phyloP scores from a whole-genome alignment of 441 rosid species.

The Biscutella laevigata region DNA sequence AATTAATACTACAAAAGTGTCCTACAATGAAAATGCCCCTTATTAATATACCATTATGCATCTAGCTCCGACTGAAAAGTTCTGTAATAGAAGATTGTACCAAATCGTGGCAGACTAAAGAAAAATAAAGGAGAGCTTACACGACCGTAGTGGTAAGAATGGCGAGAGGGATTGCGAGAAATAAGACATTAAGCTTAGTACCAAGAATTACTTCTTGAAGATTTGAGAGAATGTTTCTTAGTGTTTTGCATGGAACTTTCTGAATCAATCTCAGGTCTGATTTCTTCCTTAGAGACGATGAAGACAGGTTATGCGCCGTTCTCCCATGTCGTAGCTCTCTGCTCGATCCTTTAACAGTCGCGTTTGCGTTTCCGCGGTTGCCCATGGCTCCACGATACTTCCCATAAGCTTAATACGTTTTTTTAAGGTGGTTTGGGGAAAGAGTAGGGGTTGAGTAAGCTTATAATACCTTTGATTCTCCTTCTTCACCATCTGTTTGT shows the following conservation, averaged over 20 bases:
- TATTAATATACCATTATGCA: no score
- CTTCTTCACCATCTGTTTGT: no score
- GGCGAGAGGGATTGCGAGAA: slow-evolving; percentile 53
- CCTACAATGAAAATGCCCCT: no score
- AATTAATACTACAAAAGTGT: no score
- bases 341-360: slow-evolving; percentile 6
- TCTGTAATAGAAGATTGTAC: no score
- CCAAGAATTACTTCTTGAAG: slow-evolving; percentile 53
- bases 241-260: slow-evolving; percentile 27
- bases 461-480: not conserved
- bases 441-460: no score
- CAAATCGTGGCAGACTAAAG: no score
- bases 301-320: slow-evolving; percentile 31
- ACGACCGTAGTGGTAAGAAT: slow-evolving; percentile 33
- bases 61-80: no score
- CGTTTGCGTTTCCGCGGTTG: slow-evolving; percentile 9
- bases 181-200: slow-evolving; percentile 51
- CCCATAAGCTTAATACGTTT: slow-evolving; percentile 14
- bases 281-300: slow-evolving; percentile 38
- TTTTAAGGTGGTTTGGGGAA: no score
- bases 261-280: slow-evolving; percentile 39
- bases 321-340: slow-evolving; percentile 27
- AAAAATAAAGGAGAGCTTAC: no score
- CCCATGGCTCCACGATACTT: slow-evolving; percentile 19
- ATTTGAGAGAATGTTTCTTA: slow-evolving; percentile 36